Conservation (phyloP, 2,329 filamentous ascomycete genomes). For the Epichloe festucae region DNA sequence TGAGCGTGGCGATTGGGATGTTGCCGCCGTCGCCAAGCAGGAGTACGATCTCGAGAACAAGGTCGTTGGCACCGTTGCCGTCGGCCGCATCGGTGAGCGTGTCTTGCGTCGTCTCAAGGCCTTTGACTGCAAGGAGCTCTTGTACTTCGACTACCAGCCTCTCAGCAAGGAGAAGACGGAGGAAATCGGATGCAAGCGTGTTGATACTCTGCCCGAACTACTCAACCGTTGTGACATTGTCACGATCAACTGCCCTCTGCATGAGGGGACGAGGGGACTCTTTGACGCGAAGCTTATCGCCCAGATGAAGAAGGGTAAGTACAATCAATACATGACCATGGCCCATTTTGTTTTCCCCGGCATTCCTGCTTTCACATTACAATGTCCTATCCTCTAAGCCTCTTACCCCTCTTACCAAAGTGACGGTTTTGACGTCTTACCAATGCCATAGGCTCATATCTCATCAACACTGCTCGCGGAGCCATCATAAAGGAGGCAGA, state of each 20-base stretch:
- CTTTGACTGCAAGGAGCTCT: conserved; percentile 98
- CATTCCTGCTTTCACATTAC: too few species aligned
- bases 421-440: not conserved
- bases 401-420: too few species aligned
- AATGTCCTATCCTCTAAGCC: too few species aligned
- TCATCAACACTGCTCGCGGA: conserved; percentile 96
- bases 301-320: conserved; percentile 93
- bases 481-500: conserved; percentile 99
- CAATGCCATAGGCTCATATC: conserved; percentile 60
- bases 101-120: conserved; percentile 90
- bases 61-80: conserved; percentile 93
- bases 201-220: conserved; percentile 86
- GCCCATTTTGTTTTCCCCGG: too few species aligned
- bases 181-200: conserved; percentile 89
- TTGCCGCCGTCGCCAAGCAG: conserved; percentile 92
- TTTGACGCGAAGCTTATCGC: conserved; percentile 98
- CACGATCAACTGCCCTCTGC: conserved; percentile 98
- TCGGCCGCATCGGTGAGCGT: conserved; percentile 96
- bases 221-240: conserved; percentile 88
- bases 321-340: not conserved
- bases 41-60: conserved; percentile 97
- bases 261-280: conserved; percentile 91
- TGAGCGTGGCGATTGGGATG: conserved; percentile 80
- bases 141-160: conserved; percentile 99
- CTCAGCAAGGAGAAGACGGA: conserved; percentile 73